A percentile compares a stretch with the other conserved stretches of the same genome.
Evolutionary conservation across 257 asterid species (phyloP).

Genomic region (Nicotiana attenuata): DNA sequence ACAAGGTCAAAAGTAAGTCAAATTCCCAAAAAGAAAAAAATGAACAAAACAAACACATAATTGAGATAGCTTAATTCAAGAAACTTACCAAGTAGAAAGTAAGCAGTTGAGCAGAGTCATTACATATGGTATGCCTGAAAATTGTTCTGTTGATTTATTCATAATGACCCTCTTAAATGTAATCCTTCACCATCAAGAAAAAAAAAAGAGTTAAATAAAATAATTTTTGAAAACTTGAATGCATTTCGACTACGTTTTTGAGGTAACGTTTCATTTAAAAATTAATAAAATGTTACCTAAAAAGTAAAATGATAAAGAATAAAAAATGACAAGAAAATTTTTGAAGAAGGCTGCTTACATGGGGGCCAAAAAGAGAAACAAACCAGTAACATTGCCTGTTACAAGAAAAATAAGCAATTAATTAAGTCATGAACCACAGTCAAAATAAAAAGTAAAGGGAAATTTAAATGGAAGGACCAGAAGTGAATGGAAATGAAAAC

Average conservation of each 20-base stretch:
- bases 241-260: neutral
- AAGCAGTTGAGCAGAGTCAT: slow-evolving; percentile 62
- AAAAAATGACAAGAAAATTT: neutral
- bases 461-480: neutral
- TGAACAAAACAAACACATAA: neutral
- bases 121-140: slow-evolving; percentile 66
- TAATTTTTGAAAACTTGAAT: neutral
- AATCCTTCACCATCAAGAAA: slow-evolving; percentile 22
- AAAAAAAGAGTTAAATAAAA: neutral
- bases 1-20: neutral
- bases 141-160: slow-evolving; percentile 51
- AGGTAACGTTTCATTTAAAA: too few species aligned
- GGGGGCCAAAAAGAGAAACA: slow-evolving; percentile 81
- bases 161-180: slow-evolving; percentile 56
- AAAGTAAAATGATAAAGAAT: too few species aligned
- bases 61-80: neutral
- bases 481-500: neutral
- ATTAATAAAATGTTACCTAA: too few species aligned
- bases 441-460: neutral
- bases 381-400: slow-evolving; percentile 70
- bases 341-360: slow-evolving; percentile 30
- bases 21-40: neutral
- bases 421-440: neutral
- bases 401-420: neutral
- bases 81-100: slow-evolving; percentile 48